Evolutionary conservation across 2,329 filamentous ascomycete genomes (phyloP).

Genomic region (Diaporthe eres): DNA sequence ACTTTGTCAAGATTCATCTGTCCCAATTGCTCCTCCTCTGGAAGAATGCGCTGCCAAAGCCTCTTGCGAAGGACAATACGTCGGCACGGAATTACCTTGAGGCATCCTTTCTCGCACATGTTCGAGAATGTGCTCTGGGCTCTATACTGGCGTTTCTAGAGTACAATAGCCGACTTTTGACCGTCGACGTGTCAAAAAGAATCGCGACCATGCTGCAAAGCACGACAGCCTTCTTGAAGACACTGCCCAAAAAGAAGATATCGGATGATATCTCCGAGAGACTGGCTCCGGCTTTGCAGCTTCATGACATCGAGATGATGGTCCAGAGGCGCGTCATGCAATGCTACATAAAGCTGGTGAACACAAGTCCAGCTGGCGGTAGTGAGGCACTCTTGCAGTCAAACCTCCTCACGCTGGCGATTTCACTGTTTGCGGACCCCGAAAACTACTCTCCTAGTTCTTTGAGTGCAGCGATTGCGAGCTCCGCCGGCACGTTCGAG

Average conservation of each 20-base stretch:
- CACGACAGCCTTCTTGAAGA: conserved; percentile 89
- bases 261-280: conserved; percentile 89
- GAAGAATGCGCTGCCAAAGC: conserved; percentile 97
- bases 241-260: conserved; percentile 84
- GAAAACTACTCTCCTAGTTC: conserved; percentile 89
- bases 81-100: conserved; percentile 87
- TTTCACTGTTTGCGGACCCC: conserved; percentile 93
- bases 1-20: conserved; percentile 98
- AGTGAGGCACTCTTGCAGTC: conserved; percentile 91
- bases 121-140: conserved; percentile 92
- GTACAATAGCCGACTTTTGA: conserved; percentile 92
- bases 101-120: conserved; percentile 92
- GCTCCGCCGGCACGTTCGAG: conserved; percentile 90
- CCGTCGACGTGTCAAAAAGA: conserved; percentile 92
- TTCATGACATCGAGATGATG: conserved; percentile 93
- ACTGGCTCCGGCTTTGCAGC: conserved; percentile 85
- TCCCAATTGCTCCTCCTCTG: conserved; percentile 93
- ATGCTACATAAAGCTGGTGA: conserved; percentile 93
- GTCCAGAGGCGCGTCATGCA: conserved; percentile 93
- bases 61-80: conserved; percentile 92
- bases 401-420: conserved; percentile 89
- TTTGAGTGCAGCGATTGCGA: conserved; percentile 91
- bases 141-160: conserved; percentile 93
- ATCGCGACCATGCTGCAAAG: conserved; percentile 96
- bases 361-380: conserved; percentile 86